phyloP scores from a whole-genome alignment of 306 rosid species.

The Trichosanthes cucumerina region DNA sequence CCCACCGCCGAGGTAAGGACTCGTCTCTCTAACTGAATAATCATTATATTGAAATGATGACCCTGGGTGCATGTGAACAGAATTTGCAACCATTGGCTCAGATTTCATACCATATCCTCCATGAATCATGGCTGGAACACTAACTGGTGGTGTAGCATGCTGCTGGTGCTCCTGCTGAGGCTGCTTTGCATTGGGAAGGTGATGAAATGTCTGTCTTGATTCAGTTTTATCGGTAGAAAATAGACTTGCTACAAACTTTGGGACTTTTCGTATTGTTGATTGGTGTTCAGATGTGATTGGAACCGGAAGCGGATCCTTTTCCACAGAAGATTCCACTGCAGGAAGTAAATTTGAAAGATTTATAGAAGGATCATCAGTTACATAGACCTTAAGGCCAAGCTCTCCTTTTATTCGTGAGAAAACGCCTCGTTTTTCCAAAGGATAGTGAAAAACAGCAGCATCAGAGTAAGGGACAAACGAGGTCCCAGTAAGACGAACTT shows the following conservation, averaged over 20 bases:
- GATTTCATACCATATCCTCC: conserved; percentile 60
- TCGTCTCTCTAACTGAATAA: conserved; percentile 57
- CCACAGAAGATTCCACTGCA: conserved; percentile 36
- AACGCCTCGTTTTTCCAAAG: conserved; percentile 51
- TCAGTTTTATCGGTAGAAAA: conserved; percentile 36
- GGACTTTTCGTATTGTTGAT: conserved; percentile 18
- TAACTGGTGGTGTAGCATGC: conserved; percentile 13
- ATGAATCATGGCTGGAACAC: conserved; percentile 26
- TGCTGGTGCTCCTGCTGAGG: conserved; percentile 20
- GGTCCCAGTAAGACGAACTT: conserved; percentile 60
- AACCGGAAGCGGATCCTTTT: conserved; percentile 11
- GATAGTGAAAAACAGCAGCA: conserved; percentile 75
- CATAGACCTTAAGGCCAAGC: conserved; percentile 83
- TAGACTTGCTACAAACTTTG: conserved; percentile 21
- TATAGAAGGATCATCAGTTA: conserved; percentile 55
- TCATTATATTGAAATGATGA: conserved; percentile 37
- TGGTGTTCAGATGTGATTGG: conserved; percentile 16
- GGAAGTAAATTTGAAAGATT: conserved; percentile 68
- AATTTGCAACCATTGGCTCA: conserved; percentile 29
- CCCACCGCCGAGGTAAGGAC: conserved; percentile 89
- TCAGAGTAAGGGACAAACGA: conserved; percentile 80
- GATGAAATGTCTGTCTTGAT: conserved; percentile 43
- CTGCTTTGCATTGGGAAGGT: conserved; percentile 35
- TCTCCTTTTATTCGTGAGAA: conserved; percentile 69
- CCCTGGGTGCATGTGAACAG: conserved; percentile 31